These are phyloP conservation scores for Pleurotus tuoliensis DNA, from an alignment of 768 basidiomycete species.

Conservation along the genomic window DNA sequence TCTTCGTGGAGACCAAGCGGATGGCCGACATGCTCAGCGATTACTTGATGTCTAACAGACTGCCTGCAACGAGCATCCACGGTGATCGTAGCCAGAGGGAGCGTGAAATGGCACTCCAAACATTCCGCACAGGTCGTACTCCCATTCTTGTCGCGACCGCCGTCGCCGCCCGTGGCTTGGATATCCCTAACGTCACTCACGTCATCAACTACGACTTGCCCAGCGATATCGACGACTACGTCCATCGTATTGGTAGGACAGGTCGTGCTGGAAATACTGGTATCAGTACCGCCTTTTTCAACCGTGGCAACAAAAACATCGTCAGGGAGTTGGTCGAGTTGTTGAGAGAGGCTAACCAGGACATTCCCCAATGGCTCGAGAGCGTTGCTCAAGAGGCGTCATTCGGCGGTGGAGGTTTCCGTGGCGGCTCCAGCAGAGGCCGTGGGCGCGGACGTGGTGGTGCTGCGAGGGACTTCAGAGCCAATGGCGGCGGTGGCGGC, in stretches of 20 bases:
- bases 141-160: conserved; percentile 98
- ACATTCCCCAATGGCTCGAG: conserved; percentile 89
- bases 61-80: conserved; percentile 95
- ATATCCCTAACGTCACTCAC: conserved; percentile 98
- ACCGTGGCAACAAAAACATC: conserved; percentile 89
- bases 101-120: conserved; percentile 92
- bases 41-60: conserved; percentile 78
- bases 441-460: conserved; percentile 60
- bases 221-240: conserved; percentile 98
- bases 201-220: conserved; percentile 98
- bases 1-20: conserved; percentile 99
- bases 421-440: conserved; percentile 48
- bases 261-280: conserved; percentile 99
- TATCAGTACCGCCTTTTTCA: conserved; percentile 94
- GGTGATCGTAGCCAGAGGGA: conserved; percentile 98
- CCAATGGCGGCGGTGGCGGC: conserved; percentile 31
- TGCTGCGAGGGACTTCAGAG: conserved; percentile 45
- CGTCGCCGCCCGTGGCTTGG: conserved; percentile 97
- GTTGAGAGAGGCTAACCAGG: conserved; percentile 93
- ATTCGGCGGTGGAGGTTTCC: conserved; percentile 57
- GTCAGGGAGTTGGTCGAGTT: conserved; percentile 90
- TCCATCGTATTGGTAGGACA: conserved; percentile 96
- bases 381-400: conserved; percentile 78
- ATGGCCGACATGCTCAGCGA: conserved; percentile 99
- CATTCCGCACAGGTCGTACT: conserved; percentile 92